phyloP scores from a whole-genome alignment of 1,284 basidiomycete genomes.

The Calocybe gambosa region DNA sequence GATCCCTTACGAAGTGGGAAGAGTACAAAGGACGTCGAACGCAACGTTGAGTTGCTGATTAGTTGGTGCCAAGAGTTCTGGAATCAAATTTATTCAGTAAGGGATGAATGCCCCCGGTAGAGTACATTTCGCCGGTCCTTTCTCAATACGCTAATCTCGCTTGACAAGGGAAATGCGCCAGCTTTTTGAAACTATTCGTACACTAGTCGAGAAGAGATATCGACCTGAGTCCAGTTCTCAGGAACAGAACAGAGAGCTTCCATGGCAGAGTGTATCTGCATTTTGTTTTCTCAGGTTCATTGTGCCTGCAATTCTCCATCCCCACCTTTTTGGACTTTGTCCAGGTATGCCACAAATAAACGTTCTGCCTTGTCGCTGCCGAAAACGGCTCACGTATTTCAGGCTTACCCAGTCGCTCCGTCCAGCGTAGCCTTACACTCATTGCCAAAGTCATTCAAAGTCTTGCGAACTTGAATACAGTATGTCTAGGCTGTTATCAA shows the following conservation, averaged over 20 bases:
- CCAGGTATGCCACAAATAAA: constrained; percentile 42
- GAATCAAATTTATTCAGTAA: constrained; percentile 69
- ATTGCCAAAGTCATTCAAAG: constrained; percentile 79
- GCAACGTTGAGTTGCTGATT: constrained; percentile 64
- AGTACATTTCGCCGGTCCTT: constrained; percentile 23
- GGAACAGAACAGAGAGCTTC: constrained; percentile 49
- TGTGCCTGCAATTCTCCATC: constrained; percentile 73
- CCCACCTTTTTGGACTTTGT: constrained; percentile 69
- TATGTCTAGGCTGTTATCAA: constrained; percentile 27
- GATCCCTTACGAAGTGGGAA: constrained; percentile 63
- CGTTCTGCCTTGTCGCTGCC: neutral
- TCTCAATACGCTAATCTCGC: constrained; percentile 12
- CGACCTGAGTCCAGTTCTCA: constrained; percentile 30
- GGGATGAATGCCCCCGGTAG: constrained; percentile 72
- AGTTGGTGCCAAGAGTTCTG: constrained; percentile 75
- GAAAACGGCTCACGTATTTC: constrained; percentile 6
- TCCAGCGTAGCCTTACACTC: constrained; percentile 70
- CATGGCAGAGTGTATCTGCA: constrained; percentile 77
- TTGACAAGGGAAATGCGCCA: constrained; percentile 62
- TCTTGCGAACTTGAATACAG: constrained; percentile 70
- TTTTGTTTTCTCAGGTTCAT: constrained; percentile 84
- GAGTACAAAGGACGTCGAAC: constrained; percentile 53
- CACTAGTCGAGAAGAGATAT: constrained; percentile 63
- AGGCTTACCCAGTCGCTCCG: constrained; percentile 60
- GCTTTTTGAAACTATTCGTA: constrained; percentile 67